Percentiles rank a stretch among this genome's conserved stretches.
Evolutionary conservation across 208 protist species (phyloP).

Genomic region (Angomonas desouzai): DNA sequence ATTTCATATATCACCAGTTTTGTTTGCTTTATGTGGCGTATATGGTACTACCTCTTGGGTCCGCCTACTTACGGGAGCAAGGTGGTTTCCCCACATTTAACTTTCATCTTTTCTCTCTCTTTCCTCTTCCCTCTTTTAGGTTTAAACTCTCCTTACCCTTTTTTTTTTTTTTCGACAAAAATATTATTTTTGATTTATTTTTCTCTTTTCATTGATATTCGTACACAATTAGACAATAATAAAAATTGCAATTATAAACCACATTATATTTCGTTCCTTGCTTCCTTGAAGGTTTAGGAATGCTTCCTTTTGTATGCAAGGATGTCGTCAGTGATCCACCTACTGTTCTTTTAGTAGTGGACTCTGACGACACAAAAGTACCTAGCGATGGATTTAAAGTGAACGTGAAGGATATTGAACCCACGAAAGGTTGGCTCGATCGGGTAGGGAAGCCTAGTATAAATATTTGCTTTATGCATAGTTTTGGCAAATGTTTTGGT

Average conservation of each 20-base stretch:
- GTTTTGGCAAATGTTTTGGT: conserved; percentile 23
- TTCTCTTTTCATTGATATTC: too few species aligned
- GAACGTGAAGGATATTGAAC: conserved; percentile 13
- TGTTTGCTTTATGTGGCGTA: too few species aligned
- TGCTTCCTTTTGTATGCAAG: conserved; percentile 23
- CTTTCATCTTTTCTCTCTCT: neutral
- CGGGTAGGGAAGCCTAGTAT: conserved; percentile 19
- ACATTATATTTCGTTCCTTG: conserved; percentile 7
- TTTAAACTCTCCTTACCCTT: conserved; percentile 2
- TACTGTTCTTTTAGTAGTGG: conserved; percentile 20
- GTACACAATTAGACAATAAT: too few species aligned
- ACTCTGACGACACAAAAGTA: conserved; percentile 1
- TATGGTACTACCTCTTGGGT: too few species aligned
- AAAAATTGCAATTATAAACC: too few species aligned
- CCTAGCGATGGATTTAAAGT: neutral
- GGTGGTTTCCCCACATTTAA: too few species aligned
- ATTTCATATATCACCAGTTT: too few species aligned
- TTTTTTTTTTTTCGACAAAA: neutral
- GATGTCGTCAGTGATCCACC: conserved; percentile 22
- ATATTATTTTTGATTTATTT: neutral
- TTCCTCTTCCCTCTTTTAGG: conserved; percentile 6
- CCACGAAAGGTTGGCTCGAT: conserved; percentile 19
- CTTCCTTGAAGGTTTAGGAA: neutral
- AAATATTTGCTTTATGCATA: conserved; percentile 26
- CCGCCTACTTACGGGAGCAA: too few species aligned